These are phyloP conservation scores for Akanthomyces uredinophilus DNA, from an alignment of 2,329 filamentous ascomycete species.

Conservation along the genomic window DNA sequence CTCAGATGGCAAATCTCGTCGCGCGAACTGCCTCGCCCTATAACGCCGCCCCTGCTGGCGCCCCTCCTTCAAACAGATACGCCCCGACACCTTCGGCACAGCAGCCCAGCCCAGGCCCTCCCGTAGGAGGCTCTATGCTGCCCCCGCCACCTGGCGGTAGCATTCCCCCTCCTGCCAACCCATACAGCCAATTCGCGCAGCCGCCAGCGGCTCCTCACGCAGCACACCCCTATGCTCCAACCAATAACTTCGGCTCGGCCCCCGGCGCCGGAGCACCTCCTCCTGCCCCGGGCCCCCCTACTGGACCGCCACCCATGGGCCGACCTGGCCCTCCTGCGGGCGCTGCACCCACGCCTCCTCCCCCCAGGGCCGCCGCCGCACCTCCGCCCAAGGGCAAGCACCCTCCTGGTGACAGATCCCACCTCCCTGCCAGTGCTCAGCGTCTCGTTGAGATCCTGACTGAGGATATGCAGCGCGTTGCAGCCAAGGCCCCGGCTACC, in stretches of 20 bases:
- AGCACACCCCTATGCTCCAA: conserved; percentile 33
- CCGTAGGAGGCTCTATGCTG: conserved; percentile 30
- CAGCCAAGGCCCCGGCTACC: conserved; percentile 74
- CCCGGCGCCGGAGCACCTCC: conserved; percentile 37
- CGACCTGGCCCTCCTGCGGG: conserved; percentile 25
- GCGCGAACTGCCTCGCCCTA: conserved; percentile 80
- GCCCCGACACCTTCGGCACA: conserved; percentile 61
- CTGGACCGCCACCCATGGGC: conserved; percentile 29
- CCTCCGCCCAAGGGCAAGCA: conserved; percentile 58
- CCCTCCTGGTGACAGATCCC: conserved; percentile 80
- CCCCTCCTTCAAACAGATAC: conserved; percentile 71
- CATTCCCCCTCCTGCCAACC: conserved; percentile 42
- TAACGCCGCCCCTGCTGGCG: conserved; percentile 66
- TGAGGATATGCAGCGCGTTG: conserved; percentile 83
- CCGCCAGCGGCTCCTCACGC: conserved; percentile 21
- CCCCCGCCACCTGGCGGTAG: conserved; percentile 36
- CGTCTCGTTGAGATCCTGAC: conserved; percentile 76
- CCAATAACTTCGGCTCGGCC: conserved; percentile 46
- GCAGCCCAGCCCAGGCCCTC: conserved; percentile 41
- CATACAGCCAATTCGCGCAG: conserved; percentile 34
- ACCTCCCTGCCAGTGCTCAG: conserved; percentile 74
- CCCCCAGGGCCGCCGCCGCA: conserved; percentile 43
- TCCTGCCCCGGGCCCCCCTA: conserved; percentile 32
- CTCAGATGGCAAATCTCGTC: conserved; percentile 49
- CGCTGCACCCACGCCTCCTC: conserved; percentile 34